These are phyloP conservation scores for Suillus subluteus DNA, from an alignment of 768 basidiomycete genomes.

Conservation along the genomic window DNA sequence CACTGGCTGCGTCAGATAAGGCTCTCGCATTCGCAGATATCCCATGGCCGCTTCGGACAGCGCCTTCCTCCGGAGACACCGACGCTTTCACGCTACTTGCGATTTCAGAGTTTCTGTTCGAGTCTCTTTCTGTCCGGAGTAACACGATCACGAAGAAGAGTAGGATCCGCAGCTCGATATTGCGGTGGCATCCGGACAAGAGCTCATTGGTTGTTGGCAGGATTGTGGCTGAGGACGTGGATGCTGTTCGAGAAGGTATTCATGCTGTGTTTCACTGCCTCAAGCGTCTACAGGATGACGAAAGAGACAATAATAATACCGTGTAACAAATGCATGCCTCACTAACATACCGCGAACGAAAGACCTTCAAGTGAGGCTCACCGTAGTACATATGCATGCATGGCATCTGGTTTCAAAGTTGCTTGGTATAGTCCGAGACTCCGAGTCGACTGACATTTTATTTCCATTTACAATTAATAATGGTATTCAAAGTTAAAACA, in stretches of 20 bases:
- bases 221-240: slow-evolving; percentile 46
- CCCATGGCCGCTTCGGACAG: slow-evolving; percentile 59
- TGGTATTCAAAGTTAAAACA: too few relatives aligned
- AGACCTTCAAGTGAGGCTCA: not conserved
- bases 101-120: slow-evolving; percentile 56
- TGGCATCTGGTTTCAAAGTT: too few relatives aligned
- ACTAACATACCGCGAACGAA: not conserved
- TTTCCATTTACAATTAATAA: too few relatives aligned
- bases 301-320: slow-evolving; percentile 20
- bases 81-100: slow-evolving; percentile 40
- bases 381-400: not conserved
- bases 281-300: slow-evolving; percentile 37
- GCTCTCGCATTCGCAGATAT: slow-evolving; percentile 53
- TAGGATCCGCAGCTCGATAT: slow-evolving; percentile 57
- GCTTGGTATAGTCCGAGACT: too few relatives aligned
- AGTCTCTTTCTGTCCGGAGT: slow-evolving; percentile 44
- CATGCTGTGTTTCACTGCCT: slow-evolving; percentile 44
- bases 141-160: slow-evolving; percentile 50
- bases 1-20: slow-evolving; percentile 34
- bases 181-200: slow-evolving; percentile 76
- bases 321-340: not conserved
- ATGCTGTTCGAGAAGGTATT: slow-evolving; percentile 50
- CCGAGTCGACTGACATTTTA: too few relatives aligned
- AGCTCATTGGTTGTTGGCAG: slow-evolving; percentile 46
- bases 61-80: slow-evolving; percentile 23